Evolutionary conservation across 257 asterid genomes (phyloP).

Genomic region (Cynanchum wilfordii): DNA sequence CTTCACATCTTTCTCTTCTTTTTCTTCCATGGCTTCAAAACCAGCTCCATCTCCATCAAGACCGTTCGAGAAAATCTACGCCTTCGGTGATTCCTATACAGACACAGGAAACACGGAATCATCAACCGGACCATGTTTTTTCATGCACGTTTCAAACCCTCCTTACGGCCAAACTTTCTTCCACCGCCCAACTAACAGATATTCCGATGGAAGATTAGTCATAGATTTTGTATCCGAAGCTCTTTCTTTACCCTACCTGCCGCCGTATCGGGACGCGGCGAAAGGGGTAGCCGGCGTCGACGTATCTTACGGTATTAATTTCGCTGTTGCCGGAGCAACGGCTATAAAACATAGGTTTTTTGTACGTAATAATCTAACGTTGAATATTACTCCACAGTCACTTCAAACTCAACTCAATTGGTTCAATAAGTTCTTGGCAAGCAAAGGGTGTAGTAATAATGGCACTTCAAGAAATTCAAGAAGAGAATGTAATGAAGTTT

Average conservation of each 20-base stretch:
- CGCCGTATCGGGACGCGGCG: slow-evolving; percentile 40
- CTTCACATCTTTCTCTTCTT: not conserved
- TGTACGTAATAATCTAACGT: slow-evolving; percentile 42
- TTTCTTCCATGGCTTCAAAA: slow-evolving; percentile 3
- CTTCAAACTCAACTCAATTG: slow-evolving; percentile 54
- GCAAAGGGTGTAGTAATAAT: slow-evolving; percentile 36
- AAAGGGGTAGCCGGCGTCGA: slow-evolving; percentile 13
- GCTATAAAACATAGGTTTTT: slow-evolving; percentile 66
- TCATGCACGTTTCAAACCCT: slow-evolving; percentile 61
- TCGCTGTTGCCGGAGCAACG: slow-evolving; percentile 80
- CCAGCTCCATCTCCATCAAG: not conserved
- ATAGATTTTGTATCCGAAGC: slow-evolving; percentile 63
- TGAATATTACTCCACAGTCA: slow-evolving; percentile 58
- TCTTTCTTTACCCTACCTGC: slow-evolving; percentile 54
- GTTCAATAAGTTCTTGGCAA: slow-evolving; percentile 44
- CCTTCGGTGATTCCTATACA: slow-evolving; percentile 89
- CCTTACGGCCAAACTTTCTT: slow-evolving; percentile 84
- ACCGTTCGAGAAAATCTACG: slow-evolving; percentile 56
- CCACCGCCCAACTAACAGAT: slow-evolving; percentile 82
- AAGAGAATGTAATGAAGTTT: slow-evolving; percentile 31
- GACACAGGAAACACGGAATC: slow-evolving; percentile 92
- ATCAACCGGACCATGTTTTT: slow-evolving; percentile 58
- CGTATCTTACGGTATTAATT: slow-evolving; percentile 45
- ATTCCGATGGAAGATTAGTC: slow-evolving; percentile 82
- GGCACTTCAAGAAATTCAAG: slow-evolving; percentile 19